Evolutionary conservation across 306 rosid species (phyloP), one percentile per base, ranked within the genome.

Genomic region (Benincasa hispida): DNA sequence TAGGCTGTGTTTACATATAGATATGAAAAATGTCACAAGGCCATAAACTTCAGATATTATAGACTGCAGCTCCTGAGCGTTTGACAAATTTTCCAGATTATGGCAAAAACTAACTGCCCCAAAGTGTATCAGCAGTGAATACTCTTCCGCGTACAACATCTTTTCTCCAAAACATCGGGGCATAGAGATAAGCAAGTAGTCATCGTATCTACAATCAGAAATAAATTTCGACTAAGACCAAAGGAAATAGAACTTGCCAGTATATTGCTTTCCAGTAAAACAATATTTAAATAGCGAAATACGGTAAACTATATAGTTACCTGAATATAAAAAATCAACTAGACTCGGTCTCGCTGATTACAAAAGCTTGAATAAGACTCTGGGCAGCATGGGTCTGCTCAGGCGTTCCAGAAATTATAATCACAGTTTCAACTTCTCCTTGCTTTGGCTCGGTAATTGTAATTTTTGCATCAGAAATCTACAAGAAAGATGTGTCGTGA

Each of bases 371-470:
- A 81, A 95, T 92, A 78, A 92, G 96, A 88, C 98, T 92, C 66
- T 95, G 99, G 10, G 99, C 99, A 69, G 99, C 99, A 80, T 95
- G 91, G 53, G 98, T 89, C 80, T 95, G 98, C 85, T 95, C 99
- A 8, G 98, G 99, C 53, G 92, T 95, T 85, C 99, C 99, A 45
- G 95, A 89, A 80, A 92, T 95, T 81, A 90, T 86, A 76, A 92
- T 90, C 69, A 83, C 79, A 62, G 99, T 95, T 88, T 95, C 99
- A 73, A 80, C 78, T 34, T 96, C 99, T 83, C 93, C 98, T 24
- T 94, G 91, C 84, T 87, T 86, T 10, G 98, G 92, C 81, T 95
- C 98, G 28, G 92, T 85, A 76, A 95, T 88, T 47, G 83, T 89
- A 80, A 95, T 80, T 81, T 89, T 92, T 79, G 99, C 98, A 81